phyloP scores from a whole-genome alignment of 495 filamentous ascomycete genomes.

The Durotheca rogersii region DNA sequence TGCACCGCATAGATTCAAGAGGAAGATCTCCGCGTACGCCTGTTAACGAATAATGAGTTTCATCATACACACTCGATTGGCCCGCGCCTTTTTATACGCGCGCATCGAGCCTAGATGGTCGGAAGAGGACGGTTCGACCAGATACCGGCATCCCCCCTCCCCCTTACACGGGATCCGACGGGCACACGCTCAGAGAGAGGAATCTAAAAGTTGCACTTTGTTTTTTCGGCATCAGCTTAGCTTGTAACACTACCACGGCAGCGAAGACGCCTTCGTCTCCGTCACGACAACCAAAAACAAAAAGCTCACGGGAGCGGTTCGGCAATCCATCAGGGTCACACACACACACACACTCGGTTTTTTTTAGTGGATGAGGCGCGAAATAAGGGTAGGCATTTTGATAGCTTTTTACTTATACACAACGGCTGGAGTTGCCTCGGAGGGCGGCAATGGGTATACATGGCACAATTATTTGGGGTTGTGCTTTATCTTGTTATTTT shows the following conservation, averaged over 20 bases:
- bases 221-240: slow-evolving; percentile 39
- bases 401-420: slow-evolving; percentile 12
- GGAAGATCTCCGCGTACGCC: slow-evolving; percentile 23
- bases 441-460: slow-evolving; percentile 26
- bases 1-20: slow-evolving; percentile 6
- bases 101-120: slow-evolving; percentile 18
- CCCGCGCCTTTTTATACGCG: slow-evolving; percentile 7
- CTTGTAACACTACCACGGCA: slow-evolving; percentile 42
- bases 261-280: slow-evolving; percentile 28
- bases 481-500: too few species aligned
- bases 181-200: slow-evolving; percentile 31
- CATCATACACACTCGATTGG: slow-evolving; percentile 21
- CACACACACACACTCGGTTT: too few species aligned
- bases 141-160: too few species aligned
- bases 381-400: slow-evolving; percentile 23
- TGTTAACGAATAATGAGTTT: slow-evolving; percentile 33
- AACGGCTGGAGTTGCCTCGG: slow-evolving; percentile 25
- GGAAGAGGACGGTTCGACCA: background rate
- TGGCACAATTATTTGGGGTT: too few species aligned
- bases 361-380: slow-evolving; percentile 38
- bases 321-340: slow-evolving; percentile 26
- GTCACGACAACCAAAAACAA: slow-evolving; percentile 37
- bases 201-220: slow-evolving; percentile 38
- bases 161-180: slow-evolving; percentile 4
- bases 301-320: slow-evolving; percentile 29